Base-by-base conservation (phyloP, 306 rosid genomes). In the Quercus dentata region DNA sequence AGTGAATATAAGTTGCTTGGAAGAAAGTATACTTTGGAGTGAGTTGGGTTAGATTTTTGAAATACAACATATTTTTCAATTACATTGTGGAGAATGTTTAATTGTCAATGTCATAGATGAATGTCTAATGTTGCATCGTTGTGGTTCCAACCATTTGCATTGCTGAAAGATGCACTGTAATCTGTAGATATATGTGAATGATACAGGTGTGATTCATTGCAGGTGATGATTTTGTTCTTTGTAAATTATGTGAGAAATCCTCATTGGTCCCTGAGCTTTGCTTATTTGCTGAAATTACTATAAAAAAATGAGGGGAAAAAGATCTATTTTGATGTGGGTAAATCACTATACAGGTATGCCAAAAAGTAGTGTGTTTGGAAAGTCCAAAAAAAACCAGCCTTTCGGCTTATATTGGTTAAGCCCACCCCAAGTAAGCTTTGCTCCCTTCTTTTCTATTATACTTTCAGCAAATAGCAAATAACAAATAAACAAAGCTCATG, bases 221-320 rank as follows among this genome's bases (percentile, higher is more conserved):
- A 93, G 98, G 81, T 80, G 99, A 96, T 77, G 90, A 90, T 17
- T 97, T 93, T 55, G 98, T 93, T 85, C 81, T 73, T 3, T 89
- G 71, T 62, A 91, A 93, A 82, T 91, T 91, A 25, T 97, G 99
- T n/a, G 99, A 93, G 85, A 91, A 89, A 83, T 96, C 99, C 25
- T 88, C 97, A 0, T 76, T 7, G 9, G 76, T 79, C 87, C 54
- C 80, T 96, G 69, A 71, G 23, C 65, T 87, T 38, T 38, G 46
- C 46, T 38, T 38, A 38, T 38, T 38, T 38, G 3, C 11, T 38
- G 46, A 38, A 38, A 38, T 38, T 38, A 2, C 11, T 0, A 38
- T 35, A 6, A 5, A 2, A 35, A 38, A 7, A 7, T 7, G 46
- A 38, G 46, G 46, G 46, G 46, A 38, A 38, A 38, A 38, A 8